Evolutionary conservation across 139 green algal species (phyloP).

Genomic region (Chlorella sorokiniana): DNA sequence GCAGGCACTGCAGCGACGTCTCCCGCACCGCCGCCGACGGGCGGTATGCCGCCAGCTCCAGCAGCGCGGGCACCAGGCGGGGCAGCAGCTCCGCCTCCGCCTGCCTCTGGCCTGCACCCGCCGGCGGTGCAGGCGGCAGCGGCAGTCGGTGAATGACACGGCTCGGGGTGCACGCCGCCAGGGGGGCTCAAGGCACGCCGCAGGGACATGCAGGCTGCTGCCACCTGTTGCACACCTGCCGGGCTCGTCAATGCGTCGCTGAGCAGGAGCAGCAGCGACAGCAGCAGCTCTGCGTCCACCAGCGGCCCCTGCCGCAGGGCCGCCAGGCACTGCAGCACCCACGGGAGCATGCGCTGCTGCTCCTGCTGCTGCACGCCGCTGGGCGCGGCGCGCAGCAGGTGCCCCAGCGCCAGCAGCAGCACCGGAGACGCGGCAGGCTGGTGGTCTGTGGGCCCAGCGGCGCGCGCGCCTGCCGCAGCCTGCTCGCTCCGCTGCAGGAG

Average conservation of each 20-base stretch:
- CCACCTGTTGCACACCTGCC: conserved; percentile 7
- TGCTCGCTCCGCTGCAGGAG: conserved; percentile 19
- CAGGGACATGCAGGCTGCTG: neutral
- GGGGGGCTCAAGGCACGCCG: too few relatives aligned
- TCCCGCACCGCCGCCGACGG: conserved; percentile 21
- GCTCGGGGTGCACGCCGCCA: too few relatives aligned
- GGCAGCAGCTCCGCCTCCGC: conserved; percentile 13
- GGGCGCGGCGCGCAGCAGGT: conserved; percentile 21
- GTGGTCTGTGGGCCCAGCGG: neutral
- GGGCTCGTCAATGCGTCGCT: conserved; percentile 6
- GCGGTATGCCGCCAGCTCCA: neutral
- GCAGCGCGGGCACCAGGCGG: conserved; percentile 21
- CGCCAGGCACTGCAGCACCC: conserved; percentile 36
- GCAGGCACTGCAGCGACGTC: conserved; percentile 22
- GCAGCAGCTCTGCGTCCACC: conserved; percentile 21
- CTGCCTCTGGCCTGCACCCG: conserved; percentile 22
- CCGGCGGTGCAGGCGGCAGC: neutral
- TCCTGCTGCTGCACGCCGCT: conserved; percentile 25
- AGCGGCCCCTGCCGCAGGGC: conserved; percentile 17
- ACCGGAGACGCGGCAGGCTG: neutral
- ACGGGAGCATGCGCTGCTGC: conserved; percentile 18
- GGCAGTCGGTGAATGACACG: too few relatives aligned
- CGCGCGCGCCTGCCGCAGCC: neutral
- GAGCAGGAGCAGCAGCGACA: conserved; percentile 26
- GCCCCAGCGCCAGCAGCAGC: conserved; percentile 27